A percentile compares a stretch with the other conserved stretches of the same genome.
Evolutionary conservation across 768 basidiomycete species (phyloP).

Genomic region (Collybia sordida): DNA sequence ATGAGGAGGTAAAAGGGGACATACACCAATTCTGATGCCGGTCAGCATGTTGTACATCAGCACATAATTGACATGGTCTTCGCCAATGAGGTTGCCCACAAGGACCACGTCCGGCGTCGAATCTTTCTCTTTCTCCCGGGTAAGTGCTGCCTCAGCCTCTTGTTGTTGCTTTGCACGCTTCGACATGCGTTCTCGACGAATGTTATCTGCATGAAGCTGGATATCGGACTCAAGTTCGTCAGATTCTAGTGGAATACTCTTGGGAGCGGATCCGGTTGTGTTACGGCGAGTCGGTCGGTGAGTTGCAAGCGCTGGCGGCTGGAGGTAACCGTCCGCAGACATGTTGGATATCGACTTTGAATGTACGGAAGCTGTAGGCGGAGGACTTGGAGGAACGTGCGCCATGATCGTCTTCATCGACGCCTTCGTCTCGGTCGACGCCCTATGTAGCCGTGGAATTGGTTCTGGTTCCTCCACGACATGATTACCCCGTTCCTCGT

Average conservation of each 20-base stretch:
- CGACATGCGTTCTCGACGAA: constrained; percentile 72
- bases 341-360: constrained; percentile 22
- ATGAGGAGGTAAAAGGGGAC: constrained; percentile 24
- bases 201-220: constrained; percentile 84
- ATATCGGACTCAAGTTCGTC: constrained; percentile 76
- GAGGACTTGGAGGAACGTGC: constrained; percentile 14
- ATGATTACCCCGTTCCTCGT: not conserved
- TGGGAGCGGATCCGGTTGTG: constrained; percentile 60
- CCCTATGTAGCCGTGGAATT: constrained; percentile 32
- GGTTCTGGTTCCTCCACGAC: constrained; percentile 8
- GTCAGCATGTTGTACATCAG: constrained; percentile 99
- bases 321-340: constrained; percentile 47
- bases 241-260: constrained; percentile 24
- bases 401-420: constrained; percentile 29
- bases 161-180: constrained; percentile 70
- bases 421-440: constrained; percentile 51
- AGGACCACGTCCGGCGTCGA: constrained; percentile 56
- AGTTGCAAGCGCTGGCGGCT: constrained; percentile 41
- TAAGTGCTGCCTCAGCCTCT: constrained; percentile 60
- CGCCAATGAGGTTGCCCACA: constrained; percentile 96
- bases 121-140: constrained; percentile 23
- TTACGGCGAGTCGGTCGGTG: constrained; percentile 59
- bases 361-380: constrained; percentile 3
- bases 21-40: constrained; percentile 91
- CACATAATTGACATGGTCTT: constrained; percentile 97